phyloP scores from a whole-genome alignment of 1,139 yeast species.

The Suhomyces taliae region DNA sequence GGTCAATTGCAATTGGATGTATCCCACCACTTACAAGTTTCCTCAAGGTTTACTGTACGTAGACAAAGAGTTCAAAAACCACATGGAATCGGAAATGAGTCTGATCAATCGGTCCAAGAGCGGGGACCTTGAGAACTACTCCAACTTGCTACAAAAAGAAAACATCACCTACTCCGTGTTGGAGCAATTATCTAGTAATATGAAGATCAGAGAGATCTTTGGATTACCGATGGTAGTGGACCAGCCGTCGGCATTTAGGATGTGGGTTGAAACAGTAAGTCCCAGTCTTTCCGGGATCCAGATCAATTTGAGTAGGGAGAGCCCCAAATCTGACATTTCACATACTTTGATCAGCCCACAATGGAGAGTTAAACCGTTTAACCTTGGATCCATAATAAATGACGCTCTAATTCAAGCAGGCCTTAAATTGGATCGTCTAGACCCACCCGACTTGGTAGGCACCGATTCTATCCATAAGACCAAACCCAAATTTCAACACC shows the following conservation, averaged over 20 bases:
- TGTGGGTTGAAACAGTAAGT: constrained; percentile 33
- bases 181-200: constrained; percentile 26
- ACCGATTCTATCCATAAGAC: constrained; percentile 22
- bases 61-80: constrained; percentile 23
- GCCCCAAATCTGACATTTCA: constrained; percentile 1
- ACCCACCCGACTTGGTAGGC: constrained; percentile 8
- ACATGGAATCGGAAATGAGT: constrained; percentile 17
- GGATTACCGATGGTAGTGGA: constrained; percentile 31
- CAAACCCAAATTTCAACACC: constrained; percentile 15
- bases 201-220: constrained; percentile 23
- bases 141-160: constrained; percentile 17
- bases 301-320: constrained; percentile 16
- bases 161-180: constrained; percentile 31
- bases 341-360: constrained; percentile 4
- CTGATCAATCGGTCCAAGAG: constrained; percentile 7
- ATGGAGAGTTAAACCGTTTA: constrained; percentile 34
- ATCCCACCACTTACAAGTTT: constrained; percentile 20
- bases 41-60: constrained; percentile 28
- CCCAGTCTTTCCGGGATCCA: constrained; percentile 35
- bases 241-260: constrained; percentile 13
- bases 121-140: constrained; percentile 16
- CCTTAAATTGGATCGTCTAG: constrained; percentile 26
- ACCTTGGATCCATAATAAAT: constrained; percentile 20
- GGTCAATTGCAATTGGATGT: constrained; percentile 30
- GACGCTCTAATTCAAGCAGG: constrained; percentile 26